These are phyloP conservation scores for Populus davidiana DNA, from an alignment of 345 rosid genomes.

Conservation along the genomic window DNA sequence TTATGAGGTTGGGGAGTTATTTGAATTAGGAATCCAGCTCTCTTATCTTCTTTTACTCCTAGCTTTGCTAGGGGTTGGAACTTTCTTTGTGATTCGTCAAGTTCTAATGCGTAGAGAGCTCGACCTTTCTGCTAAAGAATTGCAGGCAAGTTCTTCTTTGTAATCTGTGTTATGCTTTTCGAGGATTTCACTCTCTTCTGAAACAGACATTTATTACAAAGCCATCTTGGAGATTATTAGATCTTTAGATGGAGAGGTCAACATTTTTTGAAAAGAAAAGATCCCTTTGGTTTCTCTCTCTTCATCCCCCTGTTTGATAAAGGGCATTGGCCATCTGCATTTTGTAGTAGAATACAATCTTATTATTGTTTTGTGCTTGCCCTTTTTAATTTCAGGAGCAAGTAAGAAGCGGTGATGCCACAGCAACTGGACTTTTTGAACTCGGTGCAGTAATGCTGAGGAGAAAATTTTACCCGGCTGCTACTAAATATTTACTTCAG, in stretches of 20 bases:
- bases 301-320: neutral
- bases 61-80: conserved; percentile 81
- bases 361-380: conserved; percentile 3
- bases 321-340: neutral
- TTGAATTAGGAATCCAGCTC: conserved; percentile 89
- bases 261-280: neutral
- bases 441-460: conserved; percentile 95
- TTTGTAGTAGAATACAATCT: neutral
- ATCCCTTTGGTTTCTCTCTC: neutral
- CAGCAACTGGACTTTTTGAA: conserved; percentile 88
- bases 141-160: conserved; percentile 54
- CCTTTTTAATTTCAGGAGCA: conserved; percentile 59
- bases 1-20: conserved; percentile 73
- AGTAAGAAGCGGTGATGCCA: conserved; percentile 99
- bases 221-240: neutral
- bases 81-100: conserved; percentile 88
- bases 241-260: neutral
- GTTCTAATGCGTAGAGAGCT: conserved; percentile 96
- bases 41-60: conserved; percentile 74
- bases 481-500: conserved; percentile 73
- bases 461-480: conserved; percentile 89
- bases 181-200: conserved; percentile 1
- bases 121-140: conserved; percentile 92
- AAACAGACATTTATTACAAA: neutral
- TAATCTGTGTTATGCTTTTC: neutral